These are phyloP conservation scores for Geotrichum australiense DNA, from an alignment of 1,139 yeast genomes.

Conservation along the genomic window DNA sequence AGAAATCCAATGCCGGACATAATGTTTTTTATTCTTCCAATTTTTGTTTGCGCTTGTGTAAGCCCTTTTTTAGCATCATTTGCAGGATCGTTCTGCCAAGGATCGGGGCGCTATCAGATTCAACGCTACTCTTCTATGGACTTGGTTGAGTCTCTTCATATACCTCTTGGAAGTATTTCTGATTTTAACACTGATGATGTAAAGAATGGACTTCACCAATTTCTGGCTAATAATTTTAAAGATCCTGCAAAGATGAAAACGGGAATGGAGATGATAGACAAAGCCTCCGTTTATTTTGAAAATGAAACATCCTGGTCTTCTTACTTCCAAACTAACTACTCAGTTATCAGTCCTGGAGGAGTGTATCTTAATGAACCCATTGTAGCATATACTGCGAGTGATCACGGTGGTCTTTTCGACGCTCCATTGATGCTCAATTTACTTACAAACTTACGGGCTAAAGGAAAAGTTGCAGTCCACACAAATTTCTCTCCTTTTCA, in stretches of 20 bases:
- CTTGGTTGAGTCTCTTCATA: constrained; percentile 14
- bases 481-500: constrained; percentile 34
- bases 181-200: constrained; percentile 7
- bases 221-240: constrained; percentile 17
- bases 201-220: constrained; percentile 20
- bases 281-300: constrained; percentile 15
- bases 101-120: constrained; percentile 18
- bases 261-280: constrained; percentile 17
- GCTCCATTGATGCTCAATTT: constrained; percentile 29
- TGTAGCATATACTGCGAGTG: constrained; percentile 28
- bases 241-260: too few relatives aligned
- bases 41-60: constrained; percentile 31
- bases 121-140: constrained; percentile 24
- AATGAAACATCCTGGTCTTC: constrained; percentile 21
- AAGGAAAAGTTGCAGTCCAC: constrained; percentile 28
- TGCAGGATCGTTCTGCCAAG: constrained; percentile 25
- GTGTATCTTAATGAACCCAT: constrained; percentile 25
- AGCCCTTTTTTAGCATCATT: constrained; percentile 26
- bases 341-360: constrained; percentile 32
- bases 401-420: constrained; percentile 20
- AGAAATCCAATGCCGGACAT: constrained; percentile 30
- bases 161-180: constrained; percentile 21
- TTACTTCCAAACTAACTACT: constrained; percentile 23
- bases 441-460: constrained; percentile 28
- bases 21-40: constrained; percentile 28